Evolutionary conservation across 805 yeast species (phyloP), one percentile per base, ranked within the genome.

Genomic region (Zygotorulaspora florentina): DNA sequence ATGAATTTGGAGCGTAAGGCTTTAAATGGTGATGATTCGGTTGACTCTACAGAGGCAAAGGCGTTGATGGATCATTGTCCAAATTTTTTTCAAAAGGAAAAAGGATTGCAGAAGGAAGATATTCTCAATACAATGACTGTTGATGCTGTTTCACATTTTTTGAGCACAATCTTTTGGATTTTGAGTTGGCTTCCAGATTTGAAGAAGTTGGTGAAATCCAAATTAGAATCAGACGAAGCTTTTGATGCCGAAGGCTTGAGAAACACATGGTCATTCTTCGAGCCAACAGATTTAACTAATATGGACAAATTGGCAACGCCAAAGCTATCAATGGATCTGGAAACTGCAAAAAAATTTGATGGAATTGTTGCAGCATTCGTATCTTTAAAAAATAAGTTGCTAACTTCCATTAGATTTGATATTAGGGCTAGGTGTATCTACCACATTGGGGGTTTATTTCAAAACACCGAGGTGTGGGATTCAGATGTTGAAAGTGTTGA

Each of bases 161-260:
- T 80, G 15, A 69, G 76, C 11, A 76, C 85, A 3, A 52, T 83
- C 1, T 66, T 71, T 13, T 79, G 88, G 81, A 66, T 81, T 2
- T 61, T 78, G 34, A 55, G 68, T 13, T 82, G 89, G 85, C 69
- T 86, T 36, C 83, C 86, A 0, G 58, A 58, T 4, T 64, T 81
- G 57, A 70, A 76, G 43, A 75, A 76, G 42, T 71, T 69, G 8
- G 61, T 67, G 5, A 52, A 52, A 13, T 12, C 42, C 16, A 30
- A 33, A 18, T 40, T 30, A 5, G 15, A 46, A 13, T 36, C 29
- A 15, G 43, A 52, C 3, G 45, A 44, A 3, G 31, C 16, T 3
- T 17, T 41, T 11, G 47, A 62, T 27, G 58, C 65, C 13, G 71
- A 68, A 43, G 61, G 62, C 38, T 46, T 70, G 11, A 61, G 71